A percentile compares a stretch with the other conserved stretches of the same genome.
Conservation (phyloP, 2,329 filamentous ascomycete genomes). For the Diaporthe longicolla region DNA sequence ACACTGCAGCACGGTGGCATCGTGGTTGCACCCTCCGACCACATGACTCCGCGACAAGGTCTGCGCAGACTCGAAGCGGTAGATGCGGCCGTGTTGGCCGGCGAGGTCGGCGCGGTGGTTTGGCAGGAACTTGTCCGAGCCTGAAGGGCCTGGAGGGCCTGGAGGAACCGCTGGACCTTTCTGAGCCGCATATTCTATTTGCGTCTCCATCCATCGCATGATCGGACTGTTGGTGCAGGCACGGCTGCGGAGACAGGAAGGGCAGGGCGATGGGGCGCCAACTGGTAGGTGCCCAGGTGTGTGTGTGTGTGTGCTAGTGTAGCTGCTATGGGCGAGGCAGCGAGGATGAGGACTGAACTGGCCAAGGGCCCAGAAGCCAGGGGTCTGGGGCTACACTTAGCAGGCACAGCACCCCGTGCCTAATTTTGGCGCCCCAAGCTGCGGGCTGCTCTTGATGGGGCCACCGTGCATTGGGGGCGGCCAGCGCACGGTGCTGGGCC, state of each 20-base stretch:
- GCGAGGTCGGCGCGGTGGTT: constrained; percentile 19
- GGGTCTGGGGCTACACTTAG: constrained; percentile 30
- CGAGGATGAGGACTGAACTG: constrained; percentile 14
- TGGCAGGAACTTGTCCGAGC: constrained; percentile 35
- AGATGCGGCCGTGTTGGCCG: constrained; percentile 8
- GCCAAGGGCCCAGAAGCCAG: constrained; percentile 23
- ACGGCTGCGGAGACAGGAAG: constrained; percentile 3
- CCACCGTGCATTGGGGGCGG: constrained; percentile 29
- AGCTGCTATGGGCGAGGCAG: too few species aligned
- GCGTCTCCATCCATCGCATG: constrained; percentile 37
- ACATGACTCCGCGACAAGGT: constrained; percentile 11
- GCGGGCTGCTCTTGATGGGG: constrained; percentile 22
- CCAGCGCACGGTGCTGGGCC: constrained; percentile 4
- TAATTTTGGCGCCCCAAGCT: constrained; percentile 29
- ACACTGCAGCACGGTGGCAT: constrained; percentile 16
- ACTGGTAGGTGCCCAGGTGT: background rate
- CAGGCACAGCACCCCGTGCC: constrained; percentile 22
- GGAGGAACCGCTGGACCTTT: constrained; percentile 3
- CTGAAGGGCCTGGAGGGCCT: background rate
- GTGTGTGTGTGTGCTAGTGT: too few species aligned
- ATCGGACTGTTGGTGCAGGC: constrained; percentile 20
- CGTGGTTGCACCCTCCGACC: background rate
- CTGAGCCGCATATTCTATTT: constrained; percentile 33
- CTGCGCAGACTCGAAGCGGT: background rate
- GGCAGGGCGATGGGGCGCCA: background rate